Base-by-base conservation (phyloP, 495 filamentous ascomycete species). In the Daldinia grandis region DNA sequence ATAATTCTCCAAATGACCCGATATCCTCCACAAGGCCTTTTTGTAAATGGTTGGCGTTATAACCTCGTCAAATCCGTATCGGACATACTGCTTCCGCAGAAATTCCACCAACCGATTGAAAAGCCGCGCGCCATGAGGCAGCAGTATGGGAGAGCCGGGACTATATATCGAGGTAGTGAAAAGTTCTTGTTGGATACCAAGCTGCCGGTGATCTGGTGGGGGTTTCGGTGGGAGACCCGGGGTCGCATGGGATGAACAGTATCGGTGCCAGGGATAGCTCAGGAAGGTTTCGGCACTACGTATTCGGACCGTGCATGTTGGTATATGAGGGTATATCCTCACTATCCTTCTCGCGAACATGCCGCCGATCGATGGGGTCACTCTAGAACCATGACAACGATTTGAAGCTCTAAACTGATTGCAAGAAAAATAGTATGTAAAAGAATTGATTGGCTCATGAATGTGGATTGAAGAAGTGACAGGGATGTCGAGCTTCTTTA, bases 31-130 rank as follows among this genome's bases (percentile, higher is more conserved):
- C 56, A 98, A 81, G 1, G 91, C 89, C 74, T 90, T 90, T 79
- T 97, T 98, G 85, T 96, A 98, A 67, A 98, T 96, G 30, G 90
- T 96, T 3, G 94, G 94, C 3, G 94, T 97, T 62, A 97, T 86
- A 64, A 98, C 94, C 78, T 98, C 94, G 64, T 92, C 85, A 81
- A 96, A 97, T 59, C 93, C 94, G 80, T 94, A 96, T 68, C 88
- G 87, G 1, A 89, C 87, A 78, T 98, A 97, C 69, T 97, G 94
- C 44, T 89, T 87, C 50, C 94, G 91, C 62, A 98, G 86, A 78
- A 97, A 98, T 47, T 89, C 84, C 42, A 92, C 85, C 8, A 98
- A 88, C 62, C 93, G 94, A 77, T 96, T 94, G 84, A 97, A 93
- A 58, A 98, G 85, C 64, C 89, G 89, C 5, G 94, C 89, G 74